These are phyloP conservation scores for Physaria fendleri DNA, from an alignment of 345 rosid genomes.

Conservation along the genomic window DNA sequence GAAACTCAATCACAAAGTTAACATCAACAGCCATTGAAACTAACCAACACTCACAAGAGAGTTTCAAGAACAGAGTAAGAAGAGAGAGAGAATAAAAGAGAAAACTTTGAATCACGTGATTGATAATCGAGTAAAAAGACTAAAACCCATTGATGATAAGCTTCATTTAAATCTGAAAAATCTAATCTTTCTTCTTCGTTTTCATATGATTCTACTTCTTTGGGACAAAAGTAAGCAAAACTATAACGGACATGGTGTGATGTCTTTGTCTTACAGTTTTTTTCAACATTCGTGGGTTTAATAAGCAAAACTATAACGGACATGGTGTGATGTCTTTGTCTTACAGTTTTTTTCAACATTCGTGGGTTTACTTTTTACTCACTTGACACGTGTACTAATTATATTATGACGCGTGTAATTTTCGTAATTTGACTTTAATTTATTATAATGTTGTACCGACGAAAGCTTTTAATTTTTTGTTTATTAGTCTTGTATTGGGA, in stretches of 20 bases:
- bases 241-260: conserved; percentile 23
- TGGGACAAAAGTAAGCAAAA: conserved; percentile 41
- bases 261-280: conserved; percentile 59
- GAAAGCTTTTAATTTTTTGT: neutral
- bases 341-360: conserved; percentile 50
- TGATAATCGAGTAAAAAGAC: conserved; percentile 30
- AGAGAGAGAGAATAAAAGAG: neutral
- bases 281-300: conserved; percentile 18
- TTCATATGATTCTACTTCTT: neutral
- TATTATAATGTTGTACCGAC: conserved; percentile 25
- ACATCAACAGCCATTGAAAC: conserved; percentile 39
- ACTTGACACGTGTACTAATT: conserved; percentile 8
- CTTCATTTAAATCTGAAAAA: conserved; percentile 15
- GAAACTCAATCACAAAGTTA: conserved; percentile 54
- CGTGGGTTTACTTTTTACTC: neutral
- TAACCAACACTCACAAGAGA: conserved; percentile 33
- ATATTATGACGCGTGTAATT: neutral
- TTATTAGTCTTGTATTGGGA: conserved; percentile 4
- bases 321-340: conserved; percentile 33
- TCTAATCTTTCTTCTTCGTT: conserved; percentile 6
- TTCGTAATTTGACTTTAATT: conserved; percentile 12
- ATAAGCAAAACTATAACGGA: conserved; percentile 32
- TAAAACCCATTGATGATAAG: conserved; percentile 23
- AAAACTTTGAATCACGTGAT: conserved; percentile 30
- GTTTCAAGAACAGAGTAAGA: neutral